Percentiles rank a stretch among this genome's conserved stretches.
Evolutionary conservation across 2,329 filamentous ascomycete species (phyloP).

Genomic region (Cladosporium sp.): DNA sequence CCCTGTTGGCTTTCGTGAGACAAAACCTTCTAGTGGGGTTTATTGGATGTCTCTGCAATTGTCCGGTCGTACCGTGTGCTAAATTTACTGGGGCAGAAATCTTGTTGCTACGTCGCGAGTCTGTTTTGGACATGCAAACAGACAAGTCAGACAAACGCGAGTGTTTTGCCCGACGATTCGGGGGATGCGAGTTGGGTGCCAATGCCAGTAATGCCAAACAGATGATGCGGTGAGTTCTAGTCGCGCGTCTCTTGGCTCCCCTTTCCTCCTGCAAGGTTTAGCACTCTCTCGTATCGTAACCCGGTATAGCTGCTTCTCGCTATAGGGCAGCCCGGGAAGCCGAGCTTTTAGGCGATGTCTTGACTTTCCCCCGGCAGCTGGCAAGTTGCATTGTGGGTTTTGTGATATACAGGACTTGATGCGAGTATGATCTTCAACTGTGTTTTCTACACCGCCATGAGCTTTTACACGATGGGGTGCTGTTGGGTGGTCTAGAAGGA

Average conservation of each 20-base stretch:
- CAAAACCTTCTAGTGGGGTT: background rate
- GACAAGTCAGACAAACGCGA: background rate
- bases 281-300: background rate
- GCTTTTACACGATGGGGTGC: background rate
- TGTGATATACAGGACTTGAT: background rate
- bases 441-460: slow-evolving; percentile 1
- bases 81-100: background rate
- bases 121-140: background rate
- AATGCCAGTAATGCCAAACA: background rate
- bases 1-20: slow-evolving; percentile 13
- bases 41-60: background rate
- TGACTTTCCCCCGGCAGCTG: slow-evolving; percentile 1
- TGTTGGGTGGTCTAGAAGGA: background rate
- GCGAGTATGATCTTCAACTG: background rate
- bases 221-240: background rate
- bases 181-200: background rate
- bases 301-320: background rate
- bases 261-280: background rate
- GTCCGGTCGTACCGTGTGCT: background rate
- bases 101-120: background rate
- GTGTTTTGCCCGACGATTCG: background rate
- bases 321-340: background rate
- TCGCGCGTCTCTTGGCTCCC: background rate
- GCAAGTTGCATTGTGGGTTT: background rate
- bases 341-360: slow-evolving; percentile 1